Evolutionary conservation across 108 stramenopile species (phyloP).

Genomic region (Cyclotella atomus): DNA sequence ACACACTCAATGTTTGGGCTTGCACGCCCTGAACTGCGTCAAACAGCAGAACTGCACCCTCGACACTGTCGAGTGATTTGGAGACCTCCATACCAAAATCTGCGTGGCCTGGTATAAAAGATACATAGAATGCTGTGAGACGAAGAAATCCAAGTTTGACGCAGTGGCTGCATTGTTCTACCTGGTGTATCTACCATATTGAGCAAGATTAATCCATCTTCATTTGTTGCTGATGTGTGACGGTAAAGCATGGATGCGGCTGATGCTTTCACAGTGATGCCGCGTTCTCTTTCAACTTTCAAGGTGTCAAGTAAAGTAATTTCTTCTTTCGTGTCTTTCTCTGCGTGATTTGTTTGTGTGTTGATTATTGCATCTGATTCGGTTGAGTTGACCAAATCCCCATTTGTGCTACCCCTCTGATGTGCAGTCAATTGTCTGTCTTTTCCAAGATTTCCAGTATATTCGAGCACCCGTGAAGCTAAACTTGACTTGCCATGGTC

Average conservation of each 20-base stretch:
- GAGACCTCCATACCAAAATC: conserved; percentile 96
- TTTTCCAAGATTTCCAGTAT: conserved; percentile 82
- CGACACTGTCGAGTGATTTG: conserved; percentile 91
- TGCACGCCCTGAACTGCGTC: conserved; percentile 97
- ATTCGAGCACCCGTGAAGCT: conserved; percentile 82
- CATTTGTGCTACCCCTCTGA: conserved; percentile 17
- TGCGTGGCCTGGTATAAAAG: conserved; percentile 94
- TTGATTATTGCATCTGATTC: conserved; percentile 2
- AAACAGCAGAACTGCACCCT: conserved; percentile 94
- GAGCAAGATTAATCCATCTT: conserved; percentile 75
- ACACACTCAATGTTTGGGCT: conserved; percentile 96
- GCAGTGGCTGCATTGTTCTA: no score
- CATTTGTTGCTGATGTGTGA: conserved; percentile 74
- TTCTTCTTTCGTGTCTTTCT: conserved; percentile 63
- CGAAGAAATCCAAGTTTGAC: no score
- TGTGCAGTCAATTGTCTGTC: conserved; percentile 68
- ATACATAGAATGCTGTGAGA: no score
- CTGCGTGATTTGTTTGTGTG: neutral
- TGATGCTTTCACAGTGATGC: conserved; percentile 97
- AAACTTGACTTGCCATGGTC: conserved; percentile 95
- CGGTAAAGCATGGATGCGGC: conserved; percentile 96
- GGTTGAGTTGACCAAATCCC: neutral
- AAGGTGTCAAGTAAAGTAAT: conserved; percentile 96
- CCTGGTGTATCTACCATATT: conserved; percentile 98
- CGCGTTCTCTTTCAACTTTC: conserved; percentile 94